Evolutionary conservation across 73 alveolate genomes (phyloP).

Genomic region (Paraurostyla sp.): DNA sequence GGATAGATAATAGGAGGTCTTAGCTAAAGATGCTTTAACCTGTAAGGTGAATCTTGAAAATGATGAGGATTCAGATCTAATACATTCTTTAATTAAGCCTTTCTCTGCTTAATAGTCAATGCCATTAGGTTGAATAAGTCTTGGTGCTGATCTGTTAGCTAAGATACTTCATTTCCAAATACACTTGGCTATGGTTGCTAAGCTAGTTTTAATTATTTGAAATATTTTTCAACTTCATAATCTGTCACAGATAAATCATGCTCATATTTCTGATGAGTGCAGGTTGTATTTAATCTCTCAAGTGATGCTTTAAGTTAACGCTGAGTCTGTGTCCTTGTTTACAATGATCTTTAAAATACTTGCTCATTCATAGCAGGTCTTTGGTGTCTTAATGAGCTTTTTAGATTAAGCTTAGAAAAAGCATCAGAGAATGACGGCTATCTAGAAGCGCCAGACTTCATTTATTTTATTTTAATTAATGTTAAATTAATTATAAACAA

Average conservation of each 20-base stretch:
- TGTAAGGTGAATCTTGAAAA: background rate
- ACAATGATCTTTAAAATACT: background rate
- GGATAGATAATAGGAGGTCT: slow-evolving; percentile 42
- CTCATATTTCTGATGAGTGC: background rate
- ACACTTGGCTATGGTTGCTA: no score
- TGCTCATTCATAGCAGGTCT: no score
- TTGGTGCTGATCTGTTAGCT: background rate
- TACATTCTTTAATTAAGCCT: background rate
- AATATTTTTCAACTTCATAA: background rate
- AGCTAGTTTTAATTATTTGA: no score
- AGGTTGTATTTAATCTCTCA: background rate
- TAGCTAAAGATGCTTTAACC: background rate
- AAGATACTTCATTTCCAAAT: no score
- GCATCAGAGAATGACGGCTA: no score
- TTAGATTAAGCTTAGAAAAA: no score
- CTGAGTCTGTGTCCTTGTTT: background rate
- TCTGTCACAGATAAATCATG: background rate
- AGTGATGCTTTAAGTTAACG: background rate
- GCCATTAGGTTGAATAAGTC: slow-evolving; percentile 18
- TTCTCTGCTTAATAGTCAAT: background rate
- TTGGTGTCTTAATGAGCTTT: no score
- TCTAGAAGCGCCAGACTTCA: no score
- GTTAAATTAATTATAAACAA: background rate
- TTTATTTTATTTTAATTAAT: background rate
- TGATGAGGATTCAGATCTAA: background rate